Base-by-base conservation (phyloP, 768 basidiomycete genomes). In the Mycena leptocephala region DNA sequence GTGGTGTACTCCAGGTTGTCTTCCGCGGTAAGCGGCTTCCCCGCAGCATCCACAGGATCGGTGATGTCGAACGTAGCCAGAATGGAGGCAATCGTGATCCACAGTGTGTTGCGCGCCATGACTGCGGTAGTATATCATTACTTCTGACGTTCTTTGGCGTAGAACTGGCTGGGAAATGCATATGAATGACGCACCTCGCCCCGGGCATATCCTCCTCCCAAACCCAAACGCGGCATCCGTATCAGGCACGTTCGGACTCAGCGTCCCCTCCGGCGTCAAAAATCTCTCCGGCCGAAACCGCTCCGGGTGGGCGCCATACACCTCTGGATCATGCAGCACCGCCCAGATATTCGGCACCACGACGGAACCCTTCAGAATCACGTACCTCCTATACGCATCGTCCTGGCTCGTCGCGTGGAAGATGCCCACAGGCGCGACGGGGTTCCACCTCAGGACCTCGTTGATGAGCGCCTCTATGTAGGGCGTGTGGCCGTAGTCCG, bases 321-420 rank as follows among this genome's bases (percentile, higher is more conserved):
- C 26, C 32, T 35, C 33, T 30, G 32, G 32, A 32, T 71, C 75
- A n/a, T 37, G 56, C 24, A 76, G 46, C 18, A 71, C 26, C 24
- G 67, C 56, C 84, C 84, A 85, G 24, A 80, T 63, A 48, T 85
- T 85, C 6, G 84, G 80, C 33, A 85, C 59, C 26, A 84, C 72
- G 9, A 81, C 81, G 22, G 87, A 85, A 13, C 85, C 85, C 48
- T 80, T 82, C 8, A 84, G 86, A 65, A 87, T 84, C 24, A 76
- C 77, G 77, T 83, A 82, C 10, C 84, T 85, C 32, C 75, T 33
- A 65, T 85, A 86, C 18, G 84, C 78, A 55, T 86, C 85, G 33
- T 88, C 85, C 55, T 82, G 76, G n/a, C 79, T 73, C 14, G 79
- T 73, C 16, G 74, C 67, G 70, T 84, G 85, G 28, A 71, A 75